Conservation (phyloP, 495 filamentous ascomycete species). For the Tuber brumale region DNA sequence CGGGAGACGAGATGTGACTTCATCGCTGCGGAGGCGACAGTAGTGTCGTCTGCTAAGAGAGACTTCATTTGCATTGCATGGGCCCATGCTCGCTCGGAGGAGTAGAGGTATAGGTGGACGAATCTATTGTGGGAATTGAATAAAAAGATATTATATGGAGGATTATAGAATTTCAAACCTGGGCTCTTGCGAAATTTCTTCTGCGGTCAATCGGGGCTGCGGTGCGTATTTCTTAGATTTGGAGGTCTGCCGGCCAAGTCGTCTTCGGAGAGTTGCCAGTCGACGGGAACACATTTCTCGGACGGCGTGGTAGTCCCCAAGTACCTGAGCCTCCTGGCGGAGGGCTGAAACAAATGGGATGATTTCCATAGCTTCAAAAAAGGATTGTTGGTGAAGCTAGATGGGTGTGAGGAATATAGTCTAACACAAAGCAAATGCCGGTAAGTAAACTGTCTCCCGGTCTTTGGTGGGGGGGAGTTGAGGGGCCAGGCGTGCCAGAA, state of each 20-base stretch:
- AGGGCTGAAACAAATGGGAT: slow-evolving; percentile 72
- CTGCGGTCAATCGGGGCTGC: slow-evolving; percentile 63
- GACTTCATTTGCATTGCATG: slow-evolving; percentile 93
- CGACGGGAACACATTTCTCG: slow-evolving; percentile 70
- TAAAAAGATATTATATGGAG: slow-evolving; percentile 5
- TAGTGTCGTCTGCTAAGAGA: slow-evolving; percentile 66
- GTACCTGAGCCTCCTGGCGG: slow-evolving; percentile 71
- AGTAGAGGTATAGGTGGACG: slow-evolving; percentile 70
- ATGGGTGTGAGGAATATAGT: not conserved
- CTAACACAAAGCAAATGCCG: not conserved
- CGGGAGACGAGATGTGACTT: slow-evolving; percentile 82
- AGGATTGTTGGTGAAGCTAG: not conserved
- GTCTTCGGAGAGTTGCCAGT: slow-evolving; percentile 75
- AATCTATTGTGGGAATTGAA: slow-evolving; percentile 52
- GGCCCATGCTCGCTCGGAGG: slow-evolving; percentile 89
- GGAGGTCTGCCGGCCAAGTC: slow-evolving; percentile 70
- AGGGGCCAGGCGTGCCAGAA: not conserved
- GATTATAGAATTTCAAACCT: slow-evolving; percentile 53
- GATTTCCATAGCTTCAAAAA: slow-evolving; percentile 65
- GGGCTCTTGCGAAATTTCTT: slow-evolving; percentile 68
- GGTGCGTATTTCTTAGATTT: slow-evolving; percentile 76
- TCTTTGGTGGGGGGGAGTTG: not conserved
- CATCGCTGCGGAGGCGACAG: slow-evolving; percentile 69
- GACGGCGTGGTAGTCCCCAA: slow-evolving; percentile 85
- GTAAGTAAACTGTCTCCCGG: not conserved